Conservation (phyloP, 495 filamentous ascomycete species). For the Xylaria intraflava region DNA sequence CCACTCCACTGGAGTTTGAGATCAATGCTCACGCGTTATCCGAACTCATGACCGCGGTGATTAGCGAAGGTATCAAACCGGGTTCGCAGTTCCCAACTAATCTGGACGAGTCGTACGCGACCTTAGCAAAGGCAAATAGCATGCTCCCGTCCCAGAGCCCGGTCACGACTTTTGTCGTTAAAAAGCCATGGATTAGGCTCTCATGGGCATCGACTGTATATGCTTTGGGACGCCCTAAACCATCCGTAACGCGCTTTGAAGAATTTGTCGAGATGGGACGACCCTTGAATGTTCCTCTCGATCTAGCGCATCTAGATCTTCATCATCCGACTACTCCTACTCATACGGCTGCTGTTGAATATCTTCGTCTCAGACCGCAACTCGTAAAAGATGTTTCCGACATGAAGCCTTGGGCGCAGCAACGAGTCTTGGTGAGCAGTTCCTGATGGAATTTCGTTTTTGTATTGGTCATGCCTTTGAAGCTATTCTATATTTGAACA, state of each 20-base stretch:
- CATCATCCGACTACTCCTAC: conserved; percentile 36
- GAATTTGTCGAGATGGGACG: conserved; percentile 28
- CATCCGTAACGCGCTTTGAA: conserved; percentile 33
- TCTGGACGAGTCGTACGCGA: conserved; percentile 31
- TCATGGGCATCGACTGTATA: conserved; percentile 32
- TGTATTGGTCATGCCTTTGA: neutral
- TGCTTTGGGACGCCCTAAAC: conserved; percentile 21
- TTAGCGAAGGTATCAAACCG: conserved; percentile 15
- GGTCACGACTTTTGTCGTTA: conserved; percentile 3
- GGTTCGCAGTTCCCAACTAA: conserved; percentile 7
- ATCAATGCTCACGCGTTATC: conserved; percentile 2
- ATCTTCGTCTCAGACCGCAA: conserved; percentile 12
- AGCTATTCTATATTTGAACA: neutral
- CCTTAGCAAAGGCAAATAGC: conserved; percentile 25
- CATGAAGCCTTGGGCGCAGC: conserved; percentile 2
- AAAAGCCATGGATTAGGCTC: conserved; percentile 22
- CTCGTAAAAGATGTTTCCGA: neutral
- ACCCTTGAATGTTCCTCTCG: conserved; percentile 11
- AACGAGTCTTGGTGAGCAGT: conserved; percentile 6
- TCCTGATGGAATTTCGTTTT: neutral
- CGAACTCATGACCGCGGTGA: conserved; percentile 21
- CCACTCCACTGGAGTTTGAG: conserved; percentile 6
- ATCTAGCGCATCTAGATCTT: conserved; percentile 35
- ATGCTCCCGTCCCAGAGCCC: conserved; percentile 17
- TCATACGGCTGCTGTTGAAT: conserved; percentile 30